These are phyloP conservation scores for Tuber calosporum DNA, from an alignment of 495 filamentous ascomycete species.

Conservation along the genomic window DNA sequence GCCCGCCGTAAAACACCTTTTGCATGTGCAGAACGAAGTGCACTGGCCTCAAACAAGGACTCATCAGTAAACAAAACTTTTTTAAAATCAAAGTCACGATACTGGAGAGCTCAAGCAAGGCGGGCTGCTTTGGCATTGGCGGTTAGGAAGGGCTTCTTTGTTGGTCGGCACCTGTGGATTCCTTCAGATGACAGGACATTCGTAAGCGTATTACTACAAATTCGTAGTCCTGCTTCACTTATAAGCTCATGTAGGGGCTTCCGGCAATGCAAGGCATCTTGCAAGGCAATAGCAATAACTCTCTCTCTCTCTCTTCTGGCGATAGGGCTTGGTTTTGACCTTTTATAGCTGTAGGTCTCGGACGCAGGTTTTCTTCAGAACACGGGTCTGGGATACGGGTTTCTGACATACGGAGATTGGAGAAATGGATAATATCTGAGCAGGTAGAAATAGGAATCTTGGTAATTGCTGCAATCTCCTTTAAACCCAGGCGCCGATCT, in stretches of 20 bases:
- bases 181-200: no score
- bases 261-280: slow-evolving; percentile 3
- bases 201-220: no score
- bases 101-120: no score
- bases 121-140: no score
- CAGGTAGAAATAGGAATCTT: neutral
- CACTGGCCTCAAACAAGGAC: no score
- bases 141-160: no score
- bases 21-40: no score
- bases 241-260: neutral
- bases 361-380: neutral
- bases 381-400: neutral
- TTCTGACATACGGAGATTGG: neutral
- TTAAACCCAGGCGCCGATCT: neutral
- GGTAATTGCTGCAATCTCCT: neutral
- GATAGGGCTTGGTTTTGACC: neutral
- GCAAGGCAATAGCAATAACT: neutral
- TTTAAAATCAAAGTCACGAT: no score
- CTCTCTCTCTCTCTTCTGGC: neutral
- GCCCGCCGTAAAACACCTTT: no score
- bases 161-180: no score
- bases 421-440: neutral
- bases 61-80: no score
- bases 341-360: neutral
- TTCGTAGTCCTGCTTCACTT: no score